Evolutionary conservation across 2,329 filamentous ascomycete species (phyloP), one percentile per base, ranked within the genome.

Genomic region (Colletotrichum aenigma): DNA sequence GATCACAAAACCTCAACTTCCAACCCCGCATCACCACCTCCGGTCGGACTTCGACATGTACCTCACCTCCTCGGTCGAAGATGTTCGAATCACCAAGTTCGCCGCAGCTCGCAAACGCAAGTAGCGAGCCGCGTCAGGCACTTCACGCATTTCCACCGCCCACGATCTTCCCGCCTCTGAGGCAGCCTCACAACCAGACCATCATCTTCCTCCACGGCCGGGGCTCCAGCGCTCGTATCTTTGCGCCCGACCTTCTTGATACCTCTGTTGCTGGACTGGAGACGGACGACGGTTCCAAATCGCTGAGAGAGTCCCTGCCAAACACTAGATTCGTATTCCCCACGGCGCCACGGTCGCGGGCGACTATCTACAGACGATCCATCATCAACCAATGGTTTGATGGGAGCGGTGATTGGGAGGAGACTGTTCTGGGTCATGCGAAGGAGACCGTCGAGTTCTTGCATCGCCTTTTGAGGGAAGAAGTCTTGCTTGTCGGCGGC

Each of bases 251-350:
- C 1, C 79, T 90, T 4, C 82, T 90, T 7, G 74, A 81, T 7
- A 78, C 79, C 6, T 66, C 77, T 18, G 71, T 83, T 62, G 16
- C 21, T 30, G 9, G 9, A 30, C 69, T 24, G 24, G 48, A 52
- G 52, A 36, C 28, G 70, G 30, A 30, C 13, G 6, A 21, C 1
- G 18, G n/a, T 7, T 9, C 16, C 13, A 4, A 24, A 8, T 82
- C 81, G 1, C 79, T 87, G n/a, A 80, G 70, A 15, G 78, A 80
- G 7, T 77, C 80, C 4, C 84, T 89, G 12, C 85, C 87, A 0
- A 76, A 87, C 64, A 84, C 86, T 4, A 88, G 86, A 62, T 87
- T 91, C 75, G 80, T 91, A 60, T 90, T 91, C 77, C 89, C 88
- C 4, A 87, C 86, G 0, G 89, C 90, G 1, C 84, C 86, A 15